These are phyloP conservation scores for Xylaria sp. DNA, from an alignment of 2,329 filamentous ascomycete genomes.

Conservation along the genomic window DNA sequence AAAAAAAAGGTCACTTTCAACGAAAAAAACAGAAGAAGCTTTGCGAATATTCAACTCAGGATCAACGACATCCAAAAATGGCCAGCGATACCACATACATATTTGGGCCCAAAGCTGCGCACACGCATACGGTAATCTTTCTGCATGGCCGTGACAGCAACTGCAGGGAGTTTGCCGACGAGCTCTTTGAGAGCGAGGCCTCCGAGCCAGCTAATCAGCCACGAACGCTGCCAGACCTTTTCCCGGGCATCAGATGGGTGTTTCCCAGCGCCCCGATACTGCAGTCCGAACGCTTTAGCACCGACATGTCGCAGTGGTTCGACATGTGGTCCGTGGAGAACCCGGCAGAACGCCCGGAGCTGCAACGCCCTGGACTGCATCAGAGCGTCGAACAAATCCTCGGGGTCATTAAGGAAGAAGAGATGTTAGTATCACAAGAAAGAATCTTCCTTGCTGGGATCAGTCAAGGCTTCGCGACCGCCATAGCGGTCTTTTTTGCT, in stretches of 20 bases:
- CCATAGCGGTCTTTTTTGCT: conserved; percentile 36
- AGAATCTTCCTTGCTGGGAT: conserved; percentile 49
- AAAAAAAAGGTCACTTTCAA: too few relatives aligned
- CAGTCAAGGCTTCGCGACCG: conserved; percentile 50
- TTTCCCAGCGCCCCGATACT: conserved; percentile 44
- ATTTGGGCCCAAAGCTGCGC: conserved; percentile 53
- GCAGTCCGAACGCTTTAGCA: conserved; percentile 41
- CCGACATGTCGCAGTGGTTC: conserved; percentile 48
- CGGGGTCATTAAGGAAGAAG: conserved; percentile 42
- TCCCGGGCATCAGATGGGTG: conserved; percentile 47
- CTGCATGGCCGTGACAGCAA: conserved; percentile 58
- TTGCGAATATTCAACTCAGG: background rate
- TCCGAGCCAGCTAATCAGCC: conserved; percentile 38
- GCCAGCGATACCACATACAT: conserved; percentile 15
- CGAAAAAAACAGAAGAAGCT: too few relatives aligned
- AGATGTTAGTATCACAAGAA: conserved; percentile 35
- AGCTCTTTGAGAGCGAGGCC: conserved; percentile 55
- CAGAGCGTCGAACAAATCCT: conserved; percentile 41
- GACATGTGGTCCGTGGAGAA: conserved; percentile 64
- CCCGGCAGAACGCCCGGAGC: conserved; percentile 50
- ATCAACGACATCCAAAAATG: conserved; percentile 10
- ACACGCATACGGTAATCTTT: conserved; percentile 59
- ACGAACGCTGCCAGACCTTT: conserved; percentile 41
- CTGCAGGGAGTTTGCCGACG: conserved; percentile 52
- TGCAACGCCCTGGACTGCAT: conserved; percentile 43